Base-by-base conservation (phyloP, 192 early-diverging fungal genomes). In the Backusella sp. region DNA sequence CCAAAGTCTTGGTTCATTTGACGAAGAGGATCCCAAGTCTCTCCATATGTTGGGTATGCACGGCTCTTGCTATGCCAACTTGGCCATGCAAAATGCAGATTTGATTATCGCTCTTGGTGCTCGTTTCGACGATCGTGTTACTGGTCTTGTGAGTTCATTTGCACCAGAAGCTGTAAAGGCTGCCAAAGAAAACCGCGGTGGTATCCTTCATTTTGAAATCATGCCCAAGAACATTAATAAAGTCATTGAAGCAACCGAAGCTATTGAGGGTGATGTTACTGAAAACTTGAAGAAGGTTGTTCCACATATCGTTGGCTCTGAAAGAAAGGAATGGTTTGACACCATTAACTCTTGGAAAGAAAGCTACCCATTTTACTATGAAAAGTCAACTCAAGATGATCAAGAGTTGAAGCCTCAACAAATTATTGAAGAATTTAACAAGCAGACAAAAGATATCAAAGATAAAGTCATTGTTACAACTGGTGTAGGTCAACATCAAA, bases 171-270 rank as follows among this genome's bases (percentile, higher is more conserved):
- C 97, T 41, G 91, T 91, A 78, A 87, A 91, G 80, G 98, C 98
- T 12, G 95, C 94, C 52, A 84, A 86, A 30, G 93, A 94, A 76
- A 89, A 91, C 73, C 93, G 92, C 65, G 98, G 98, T 68, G 98
- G 98, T 72, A 98, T 99, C 70, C 90, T 96, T 71, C 98, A 99
- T 83, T 99, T 99, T 90, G 98, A 99, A 81, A 98, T 99, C 79
- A 91, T 96, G 91, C 97, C 96, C 79, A 99, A 99, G 89, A 97
- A 99, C 84, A 98, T 99, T 89, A 99, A 98, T 89, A 99, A 99
- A 88, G 93, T 97, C 32, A 92, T 99, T 46, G 89, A 95, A 77
- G 95, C 93, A 32, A 95, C 94, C 62, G 83, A 92, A 35, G 95
- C 97, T 37, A 92, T 99, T 46, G 96, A 97, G 82, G 98, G 98